Percentiles rank a stretch among this genome's conserved stretches.
Evolutionary conservation across 257 asterid genomes (phyloP).

Genomic region (Thymus quinquecostatus): DNA sequence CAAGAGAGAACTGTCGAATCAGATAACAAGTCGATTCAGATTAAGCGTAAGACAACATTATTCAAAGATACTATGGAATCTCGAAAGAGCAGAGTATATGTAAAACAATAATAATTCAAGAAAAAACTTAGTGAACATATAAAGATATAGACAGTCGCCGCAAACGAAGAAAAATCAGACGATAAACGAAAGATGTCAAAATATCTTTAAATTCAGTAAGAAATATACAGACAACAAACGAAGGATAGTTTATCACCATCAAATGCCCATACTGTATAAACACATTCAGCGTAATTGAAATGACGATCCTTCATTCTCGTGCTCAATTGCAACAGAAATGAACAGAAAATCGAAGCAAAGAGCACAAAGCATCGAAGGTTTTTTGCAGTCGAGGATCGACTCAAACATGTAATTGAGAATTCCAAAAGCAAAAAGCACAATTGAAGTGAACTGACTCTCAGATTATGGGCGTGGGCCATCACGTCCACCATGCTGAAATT

Average conservation of each 20-base stretch:
- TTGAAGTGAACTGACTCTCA: constrained; percentile 38
- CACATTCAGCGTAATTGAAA: background rate
- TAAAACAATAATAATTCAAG: too few relatives aligned
- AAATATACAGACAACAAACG: background rate
- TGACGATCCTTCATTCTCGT: background rate
- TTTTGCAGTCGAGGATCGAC: background rate
- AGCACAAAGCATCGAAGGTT: background rate
- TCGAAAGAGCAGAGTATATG: too few relatives aligned
- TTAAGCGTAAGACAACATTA: too few relatives aligned
- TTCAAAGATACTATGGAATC: too few relatives aligned
- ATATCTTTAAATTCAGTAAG: too few relatives aligned
- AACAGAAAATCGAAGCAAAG: background rate
- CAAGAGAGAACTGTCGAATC: constrained; percentile 4
- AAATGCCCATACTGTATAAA: background rate
- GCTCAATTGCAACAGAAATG: constrained; percentile 4
- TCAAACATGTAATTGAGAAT: constrained; percentile 19
- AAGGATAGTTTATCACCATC: background rate
- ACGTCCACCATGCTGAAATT: constrained; percentile 54
- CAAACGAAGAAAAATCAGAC: too few relatives aligned
- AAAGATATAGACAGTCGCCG: too few relatives aligned
- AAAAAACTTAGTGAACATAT: too few relatives aligned
- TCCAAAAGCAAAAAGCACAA: background rate
- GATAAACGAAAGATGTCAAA: too few relatives aligned
- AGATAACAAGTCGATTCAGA: too few relatives aligned
- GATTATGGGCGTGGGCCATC: constrained; percentile 40